Percentiles rank a stretch among this genome's conserved stretches.
phyloP scores from a whole-genome alignment of 208 protist species.

The Ichthyophonus hoferi region DNA sequence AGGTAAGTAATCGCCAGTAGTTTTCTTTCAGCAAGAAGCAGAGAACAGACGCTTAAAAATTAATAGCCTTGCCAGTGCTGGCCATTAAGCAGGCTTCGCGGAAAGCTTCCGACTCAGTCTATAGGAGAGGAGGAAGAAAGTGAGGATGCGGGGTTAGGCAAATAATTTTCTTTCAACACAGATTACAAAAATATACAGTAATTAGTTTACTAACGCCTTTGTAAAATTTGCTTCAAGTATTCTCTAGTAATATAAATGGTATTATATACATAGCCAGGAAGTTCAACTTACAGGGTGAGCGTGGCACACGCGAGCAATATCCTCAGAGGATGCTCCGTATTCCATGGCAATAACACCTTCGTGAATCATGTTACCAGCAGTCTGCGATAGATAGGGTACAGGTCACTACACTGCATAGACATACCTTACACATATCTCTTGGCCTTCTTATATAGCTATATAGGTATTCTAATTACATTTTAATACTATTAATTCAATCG shows the following conservation, averaged over 20 bases:
- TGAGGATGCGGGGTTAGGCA: neutral
- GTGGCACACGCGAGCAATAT: conserved; percentile 95
- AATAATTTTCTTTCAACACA: neutral
- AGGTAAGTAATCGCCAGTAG: too few relatives aligned
- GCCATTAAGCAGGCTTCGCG: conserved; percentile 97
- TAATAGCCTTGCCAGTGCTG: conserved; percentile 89
- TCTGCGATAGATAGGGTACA: conserved; percentile 23
- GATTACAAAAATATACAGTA: conserved; percentile 24
- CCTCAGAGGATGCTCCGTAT: conserved; percentile 92
- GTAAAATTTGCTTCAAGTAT: too few relatives aligned
- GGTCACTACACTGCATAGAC: too few relatives aligned
- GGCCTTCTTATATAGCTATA: too few relatives aligned
- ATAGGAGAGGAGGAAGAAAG: too few relatives aligned
- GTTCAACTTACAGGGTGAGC: conserved; percentile 79
- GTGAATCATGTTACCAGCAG: conserved; percentile 93
- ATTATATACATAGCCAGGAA: neutral
- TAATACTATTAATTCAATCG: too few relatives aligned
- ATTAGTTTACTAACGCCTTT: neutral
- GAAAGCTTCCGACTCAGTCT: conserved; percentile 92
- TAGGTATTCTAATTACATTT: too few relatives aligned
- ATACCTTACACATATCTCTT: too few relatives aligned
- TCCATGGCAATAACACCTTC: conserved; percentile 94
- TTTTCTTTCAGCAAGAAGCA: too few relatives aligned
- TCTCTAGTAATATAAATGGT: too few relatives aligned
- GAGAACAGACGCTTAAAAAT: conserved; percentile 79